Percentiles rank a stretch among this genome's conserved stretches.
phyloP scores from a whole-genome alignment of 441 rosid genomes.

The Populus hybrid region DNA sequence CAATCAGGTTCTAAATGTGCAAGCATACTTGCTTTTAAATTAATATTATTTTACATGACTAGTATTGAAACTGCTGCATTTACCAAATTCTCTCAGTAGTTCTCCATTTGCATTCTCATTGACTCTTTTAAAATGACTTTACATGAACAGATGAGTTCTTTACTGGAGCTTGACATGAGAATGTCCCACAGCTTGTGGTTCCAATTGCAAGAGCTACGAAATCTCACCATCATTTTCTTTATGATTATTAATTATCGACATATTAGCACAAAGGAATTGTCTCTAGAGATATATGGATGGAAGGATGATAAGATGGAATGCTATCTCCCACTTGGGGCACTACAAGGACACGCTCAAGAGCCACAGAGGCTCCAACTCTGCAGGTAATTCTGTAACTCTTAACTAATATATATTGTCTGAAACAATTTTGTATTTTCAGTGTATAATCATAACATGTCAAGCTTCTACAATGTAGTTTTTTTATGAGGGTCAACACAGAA shows the following conservation, averaged over 20 bases:
- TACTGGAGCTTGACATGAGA: not conserved
- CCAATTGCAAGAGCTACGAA: not conserved
- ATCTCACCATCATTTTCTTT: not conserved
- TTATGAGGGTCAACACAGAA: not conserved
- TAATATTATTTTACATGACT: too few relatives aligned
- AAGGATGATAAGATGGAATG: not conserved
- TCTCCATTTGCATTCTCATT: not conserved
- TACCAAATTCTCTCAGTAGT: not conserved
- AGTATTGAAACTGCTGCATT: too few relatives aligned
- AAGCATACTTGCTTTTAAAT: too few relatives aligned
- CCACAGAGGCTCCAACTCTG: not conserved
- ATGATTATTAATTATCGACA: not conserved
- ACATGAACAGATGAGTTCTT: not conserved
- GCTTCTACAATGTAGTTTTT: not conserved
- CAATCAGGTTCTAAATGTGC: too few relatives aligned
- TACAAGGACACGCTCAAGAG: not conserved
- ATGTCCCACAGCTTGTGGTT: not conserved
- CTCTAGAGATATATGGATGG: not conserved
- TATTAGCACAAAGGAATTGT: not conserved
- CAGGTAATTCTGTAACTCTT: not conserved
- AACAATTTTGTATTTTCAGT: not conserved
- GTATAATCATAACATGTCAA: not conserved
- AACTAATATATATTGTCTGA: not conserved
- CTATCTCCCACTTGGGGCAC: not conserved
- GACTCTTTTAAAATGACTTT: not conserved